Evolutionary conservation across 2,329 filamentous ascomycete species (phyloP), one percentile per base, ranked within the genome.

Genomic region (Anthostomella pinea): DNA sequence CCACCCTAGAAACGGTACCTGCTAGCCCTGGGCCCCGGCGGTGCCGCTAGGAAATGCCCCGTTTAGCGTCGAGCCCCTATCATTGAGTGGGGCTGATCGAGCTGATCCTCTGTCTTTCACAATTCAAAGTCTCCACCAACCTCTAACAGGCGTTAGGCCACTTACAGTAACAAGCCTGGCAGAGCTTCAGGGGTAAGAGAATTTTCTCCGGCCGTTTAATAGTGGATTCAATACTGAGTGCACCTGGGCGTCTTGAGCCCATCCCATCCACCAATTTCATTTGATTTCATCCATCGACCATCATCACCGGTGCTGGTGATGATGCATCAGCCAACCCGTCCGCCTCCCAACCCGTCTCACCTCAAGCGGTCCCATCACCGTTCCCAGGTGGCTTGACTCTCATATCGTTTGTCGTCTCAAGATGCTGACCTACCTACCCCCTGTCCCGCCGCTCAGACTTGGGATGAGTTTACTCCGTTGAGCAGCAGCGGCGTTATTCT

Each of bases 51-150:
- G 8, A 23, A 11, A 23, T 23, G 21, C 7, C 11, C 8, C 8
- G 21, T 26, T 14, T 13, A 26, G 24, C 11, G 8, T 23, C 7
- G 21, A 7, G 21, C 8, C 21, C 11, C 21, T 23, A 23, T 11
- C 11, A 23, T 7, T 23, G 11, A 11, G 11, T 6, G 24, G 11
- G n/a, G 24, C 11, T n/a, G n/a, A 14, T 26, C 11, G 24, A 26
- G 24, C 11, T 26, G 24, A 13, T 26, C 24, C 24, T 10, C 24
- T 26, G 15, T 26, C 24, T 26, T 14, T 27, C 10, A 17, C n/a
- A n/a, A n/a, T n/a, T n/a, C n/a, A n/a, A n/a, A n/a, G n/a, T 33
- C 29, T 35, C 45, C 43, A 48, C 43, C 43, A 27, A 26, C 43
- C 19, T 43, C 32, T 39, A 41, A 46, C 45, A 43, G 15, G 22